Base-by-base conservation (phyloP, 2,329 filamentous ascomycete species). In the Exophiala sp. region DNA sequence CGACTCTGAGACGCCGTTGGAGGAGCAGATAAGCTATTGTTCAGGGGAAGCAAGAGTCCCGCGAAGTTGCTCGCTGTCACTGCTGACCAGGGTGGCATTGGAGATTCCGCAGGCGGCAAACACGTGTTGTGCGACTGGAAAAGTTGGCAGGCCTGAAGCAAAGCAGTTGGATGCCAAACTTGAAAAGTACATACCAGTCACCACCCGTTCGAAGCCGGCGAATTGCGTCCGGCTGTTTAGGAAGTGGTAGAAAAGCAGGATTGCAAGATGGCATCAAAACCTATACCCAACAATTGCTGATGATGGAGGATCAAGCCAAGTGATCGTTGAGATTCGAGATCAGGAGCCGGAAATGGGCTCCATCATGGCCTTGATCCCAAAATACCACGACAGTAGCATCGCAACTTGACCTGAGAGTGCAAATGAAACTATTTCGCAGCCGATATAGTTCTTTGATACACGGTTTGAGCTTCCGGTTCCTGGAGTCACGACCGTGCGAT, bases 1-100 rank as follows among this genome's bases (percentile, higher is more conserved):
- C 49, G 62, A 67, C 54, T 67, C 66, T 54, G 65, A 66, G 52
- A 50, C 51, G 8, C 18, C 62, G 3, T 38, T 62, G 10, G 42
- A 53, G 2, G 61, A 64, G 6, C 59, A 65, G 35, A 58, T 67
- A 35, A 56, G 24, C 24, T 10, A 27, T 27, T 61, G 14, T 62
- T 62, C 52, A 58, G 59, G 47, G 43, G 54, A 27, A 43, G 53
- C 24, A 48, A 50, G n/a, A 22, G 42, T 23, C 55, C 42, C 46
- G 56, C 51, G 23, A 63, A 59, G 50, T 52, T 47, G 45, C 66
- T 65, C 37, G 42, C 59, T 2, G 61, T 62, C 3, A 60, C 62
- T 35, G 60, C 58, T 32, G 54, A 60, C 16, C 58, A 56, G 58
- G 53, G 29, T 16, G 46, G 43, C 10, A 57, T 60, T 21, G 43